Conservation (phyloP, 2,329 filamentous ascomycete species). For the Fusarium concolor region DNA sequence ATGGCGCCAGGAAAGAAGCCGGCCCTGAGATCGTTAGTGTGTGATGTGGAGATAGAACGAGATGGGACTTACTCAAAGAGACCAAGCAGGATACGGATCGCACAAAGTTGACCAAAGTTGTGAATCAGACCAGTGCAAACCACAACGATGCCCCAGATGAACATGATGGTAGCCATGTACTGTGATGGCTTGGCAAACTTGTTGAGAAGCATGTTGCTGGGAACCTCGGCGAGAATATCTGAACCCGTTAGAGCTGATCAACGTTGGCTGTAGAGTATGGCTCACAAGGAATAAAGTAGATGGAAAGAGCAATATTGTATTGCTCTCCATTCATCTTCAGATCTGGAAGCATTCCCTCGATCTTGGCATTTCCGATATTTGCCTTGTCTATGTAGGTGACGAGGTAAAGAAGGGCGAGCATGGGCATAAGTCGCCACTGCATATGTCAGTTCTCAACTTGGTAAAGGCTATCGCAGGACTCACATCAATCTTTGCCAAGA, state of each 20-base stretch:
- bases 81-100: slow-evolving; percentile 28
- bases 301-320: slow-evolving; percentile 33
- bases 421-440: slow-evolving; percentile 35
- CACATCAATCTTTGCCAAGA: slow-evolving; percentile 38
- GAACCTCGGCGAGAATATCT: slow-evolving; percentile 31
- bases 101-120: slow-evolving; percentile 26
- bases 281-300: slow-evolving; percentile 37
- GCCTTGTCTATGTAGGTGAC: slow-evolving; percentile 34
- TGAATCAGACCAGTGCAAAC: slow-evolving; percentile 23
- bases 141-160: slow-evolving; percentile 33
- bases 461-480: fast-evolving
- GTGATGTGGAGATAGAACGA: fast-evolving
- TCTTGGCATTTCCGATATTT: slow-evolving; percentile 37
- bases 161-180: slow-evolving; percentile 32
- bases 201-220: slow-evolving; percentile 37
- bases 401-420: slow-evolving; percentile 29
- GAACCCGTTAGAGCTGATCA: too few species aligned
- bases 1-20: slow-evolving; percentile 49
- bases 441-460: fast-evolving
- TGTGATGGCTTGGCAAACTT: slow-evolving; percentile 32
- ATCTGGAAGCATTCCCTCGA: slow-evolving; percentile 29
- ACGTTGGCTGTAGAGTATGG: too few species aligned
- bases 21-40: slow-evolving; percentile 23
- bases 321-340: slow-evolving; percentile 29
- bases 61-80: slow-evolving; percentile 12